Percentiles rank a stretch among this genome's conserved stretches.
These are phyloP conservation scores for Annulohypoxylon truncatum DNA, from an alignment of 2,329 filamentous ascomycete species.

Conservation along the genomic window DNA sequence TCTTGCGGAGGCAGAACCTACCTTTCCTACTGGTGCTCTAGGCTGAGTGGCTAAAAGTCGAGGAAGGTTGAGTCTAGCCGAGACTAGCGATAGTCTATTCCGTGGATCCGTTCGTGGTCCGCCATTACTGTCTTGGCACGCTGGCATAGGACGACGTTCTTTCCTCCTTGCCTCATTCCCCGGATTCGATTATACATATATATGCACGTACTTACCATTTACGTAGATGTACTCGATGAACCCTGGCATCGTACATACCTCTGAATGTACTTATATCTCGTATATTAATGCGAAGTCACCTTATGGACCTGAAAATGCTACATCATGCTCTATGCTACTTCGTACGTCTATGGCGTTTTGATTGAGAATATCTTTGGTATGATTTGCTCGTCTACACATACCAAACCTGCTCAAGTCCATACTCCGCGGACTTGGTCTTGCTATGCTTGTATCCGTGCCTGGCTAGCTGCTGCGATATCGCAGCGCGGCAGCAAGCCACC, in stretches of 20 bases:
- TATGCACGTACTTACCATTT: slow-evolving; percentile 4
- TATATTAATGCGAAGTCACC: slow-evolving; percentile 5
- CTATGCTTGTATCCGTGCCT: slow-evolving; percentile 20
- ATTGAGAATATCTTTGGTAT: slow-evolving; percentile 9
- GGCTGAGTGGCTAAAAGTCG: not conserved
- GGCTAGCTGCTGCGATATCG: slow-evolving; percentile 25
- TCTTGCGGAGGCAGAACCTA: slow-evolving; percentile 16
- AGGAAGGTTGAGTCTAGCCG: slow-evolving; percentile 26
- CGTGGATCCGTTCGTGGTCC: slow-evolving; percentile 20
- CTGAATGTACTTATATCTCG: not conserved
- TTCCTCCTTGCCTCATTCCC: slow-evolving; percentile 22
- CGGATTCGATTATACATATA: slow-evolving; percentile 26
- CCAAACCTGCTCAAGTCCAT: not conserved
- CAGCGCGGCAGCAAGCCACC: not conserved
- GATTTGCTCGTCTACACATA: slow-evolving; percentile 13
- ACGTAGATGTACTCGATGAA: slow-evolving; percentile 1
- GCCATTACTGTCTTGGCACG: slow-evolving; percentile 17
- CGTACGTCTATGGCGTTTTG: not conserved
- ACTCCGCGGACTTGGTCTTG: not conserved
- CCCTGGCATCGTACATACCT: not conserved
- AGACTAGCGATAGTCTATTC: slow-evolving; percentile 26
- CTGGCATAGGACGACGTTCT: slow-evolving; percentile 12
- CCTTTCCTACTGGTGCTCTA: not conserved
- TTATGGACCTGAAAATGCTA: slow-evolving; percentile 13
- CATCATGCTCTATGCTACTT: not conserved